Percentiles rank a stretch among this genome's conserved stretches.
Conservation (phyloP, 805 yeast genomes). For the Jamesozyma piceae region DNA sequence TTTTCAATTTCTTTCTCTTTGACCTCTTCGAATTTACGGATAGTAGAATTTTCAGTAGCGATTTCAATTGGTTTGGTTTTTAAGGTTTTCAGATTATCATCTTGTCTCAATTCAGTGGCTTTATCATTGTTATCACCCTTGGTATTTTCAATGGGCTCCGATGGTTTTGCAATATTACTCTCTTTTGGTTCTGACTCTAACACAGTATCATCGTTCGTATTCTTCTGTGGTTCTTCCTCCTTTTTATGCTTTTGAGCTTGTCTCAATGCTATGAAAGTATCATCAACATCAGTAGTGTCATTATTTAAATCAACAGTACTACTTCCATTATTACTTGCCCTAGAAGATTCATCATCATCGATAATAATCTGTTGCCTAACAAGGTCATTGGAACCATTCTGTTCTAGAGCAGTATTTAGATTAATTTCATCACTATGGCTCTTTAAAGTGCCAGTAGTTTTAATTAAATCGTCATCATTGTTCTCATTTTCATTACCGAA, state of each 20-base stretch:
- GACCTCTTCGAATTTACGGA: background rate
- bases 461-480: slow-evolving; percentile 8
- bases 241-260: slow-evolving; percentile 6
- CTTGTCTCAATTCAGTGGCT: background rate
- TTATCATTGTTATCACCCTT: background rate
- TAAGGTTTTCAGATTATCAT: background rate
- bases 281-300: slow-evolving; percentile 12
- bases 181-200: background rate
- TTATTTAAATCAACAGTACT: background rate
- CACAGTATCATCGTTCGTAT: background rate
- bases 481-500: slow-evolving; percentile 16
- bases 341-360: background rate
- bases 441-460: background rate
- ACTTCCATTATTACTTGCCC: background rate
- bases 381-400: background rate
- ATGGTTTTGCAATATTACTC: background rate
- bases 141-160: background rate
- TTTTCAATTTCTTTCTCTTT: background rate
- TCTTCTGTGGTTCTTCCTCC: background rate
- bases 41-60: background rate
- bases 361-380: background rate
- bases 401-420: background rate
- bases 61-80: background rate
- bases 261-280: slow-evolving; percentile 17
- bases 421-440: background rate